Percentiles rank a stretch among this genome's conserved stretches.
Conservation (phyloP, 2,329 filamentous ascomycete genomes). For the Botrytis medusae region DNA sequence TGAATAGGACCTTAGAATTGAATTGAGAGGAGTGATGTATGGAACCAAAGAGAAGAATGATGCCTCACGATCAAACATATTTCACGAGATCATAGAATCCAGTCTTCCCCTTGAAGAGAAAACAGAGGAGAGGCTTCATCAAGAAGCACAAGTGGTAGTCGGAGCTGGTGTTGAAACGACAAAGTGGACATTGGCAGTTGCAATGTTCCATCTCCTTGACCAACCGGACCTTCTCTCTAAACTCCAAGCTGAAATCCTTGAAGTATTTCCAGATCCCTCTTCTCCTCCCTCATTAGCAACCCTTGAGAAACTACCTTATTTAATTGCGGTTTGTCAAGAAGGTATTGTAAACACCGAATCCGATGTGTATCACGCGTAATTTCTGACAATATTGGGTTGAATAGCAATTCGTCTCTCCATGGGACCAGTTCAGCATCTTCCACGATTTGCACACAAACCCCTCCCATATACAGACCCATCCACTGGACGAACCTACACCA, state of each 20-base stretch:
- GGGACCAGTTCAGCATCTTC: constrained; percentile 37
- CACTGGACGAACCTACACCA: constrained; percentile 24
- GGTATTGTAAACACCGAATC: constrained; percentile 20
- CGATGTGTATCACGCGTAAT: too few relatives aligned
- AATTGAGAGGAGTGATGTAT: constrained; percentile 13
- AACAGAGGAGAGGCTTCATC: constrained; percentile 35
- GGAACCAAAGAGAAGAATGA: constrained; percentile 6
- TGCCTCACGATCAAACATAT: constrained; percentile 31
- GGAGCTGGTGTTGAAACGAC: constrained; percentile 44
- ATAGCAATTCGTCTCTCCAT: constrained; percentile 37
- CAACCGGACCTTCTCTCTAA: constrained; percentile 37
- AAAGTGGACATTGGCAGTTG: constrained; percentile 39
- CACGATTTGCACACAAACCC: constrained; percentile 33
- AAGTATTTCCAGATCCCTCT: constrained; percentile 10
- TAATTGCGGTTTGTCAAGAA: constrained; percentile 41
- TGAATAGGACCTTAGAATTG: constrained; percentile 3
- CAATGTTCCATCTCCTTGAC: constrained; percentile 43
- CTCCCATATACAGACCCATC: constrained; percentile 25
- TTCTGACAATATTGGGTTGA: background rate
- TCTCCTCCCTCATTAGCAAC: constrained; percentile 26
- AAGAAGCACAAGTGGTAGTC: constrained; percentile 40
- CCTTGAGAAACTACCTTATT: constrained; percentile 38
- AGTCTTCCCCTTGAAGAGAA: constrained; percentile 43
- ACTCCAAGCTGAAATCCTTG: constrained; percentile 42
- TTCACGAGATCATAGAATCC: constrained; percentile 29